Evolutionary conservation across 2,329 filamentous ascomycete species (phyloP), one percentile per base, ranked within the genome.

Genomic region (Epichloe uncinata): DNA sequence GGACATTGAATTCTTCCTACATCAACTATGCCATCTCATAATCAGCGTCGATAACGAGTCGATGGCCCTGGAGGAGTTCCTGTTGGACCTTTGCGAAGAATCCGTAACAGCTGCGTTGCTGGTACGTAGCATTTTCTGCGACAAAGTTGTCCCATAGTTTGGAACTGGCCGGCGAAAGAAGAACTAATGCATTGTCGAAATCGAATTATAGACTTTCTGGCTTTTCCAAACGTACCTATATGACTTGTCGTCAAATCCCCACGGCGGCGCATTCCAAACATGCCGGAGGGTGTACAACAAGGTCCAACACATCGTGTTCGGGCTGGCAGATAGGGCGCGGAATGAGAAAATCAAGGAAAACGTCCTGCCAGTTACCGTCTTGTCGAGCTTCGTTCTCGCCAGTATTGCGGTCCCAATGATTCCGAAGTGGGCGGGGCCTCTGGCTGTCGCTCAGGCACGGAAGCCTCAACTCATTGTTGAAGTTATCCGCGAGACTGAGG

Each of bases 1-100:
- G 73, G 86, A 93, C 69, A 90, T 93, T 65, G 87, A 93, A 69
- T 93, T 93, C 81, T 93, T 91, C 73, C 77, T 93, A 46, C 87
- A 87, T 54, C 85, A 88, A 73, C 73, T 93, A 73, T 93, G 87
- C 66, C 87, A 93, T 70, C 81, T 93, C 55, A 82, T 90, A 69
- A 85, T 93, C 62, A 90, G 85, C 68, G 79, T 91, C 66, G 82
- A 91, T 73, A 93, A 91, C 69, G 87, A 93, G 73, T 91, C 86
- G 58, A 90, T 93, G 85, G 87, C 87, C 45, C 68, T 93, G 67
- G 87, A 93, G 69, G 87, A 93, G 70, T 93, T 91, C 64, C 77
- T 93, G 60, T 72, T 91, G 61, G 87, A 93, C 66, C 70, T 93
- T 53, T 93, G 87, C 68, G 85, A 93, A 67, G 86, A 91, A 69